Conservation (phyloP, 139 green algal species). For the Ulvella scutata region DNA sequence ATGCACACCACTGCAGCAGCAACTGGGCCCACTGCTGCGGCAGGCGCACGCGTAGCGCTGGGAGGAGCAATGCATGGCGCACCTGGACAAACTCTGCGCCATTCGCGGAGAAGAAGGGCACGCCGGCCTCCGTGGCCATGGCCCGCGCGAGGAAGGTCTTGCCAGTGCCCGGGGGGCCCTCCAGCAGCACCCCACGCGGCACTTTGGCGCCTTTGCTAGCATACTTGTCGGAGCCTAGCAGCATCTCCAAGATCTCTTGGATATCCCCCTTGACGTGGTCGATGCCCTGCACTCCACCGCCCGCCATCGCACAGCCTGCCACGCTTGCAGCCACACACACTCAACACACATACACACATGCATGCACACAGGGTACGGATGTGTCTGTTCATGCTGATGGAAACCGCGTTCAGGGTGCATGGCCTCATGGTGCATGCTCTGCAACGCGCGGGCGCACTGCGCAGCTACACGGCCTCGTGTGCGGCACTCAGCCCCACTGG, state of each 20-base stretch:
- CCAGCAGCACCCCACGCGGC: slow-evolving; percentile 15
- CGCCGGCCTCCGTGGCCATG: slow-evolving; percentile 44
- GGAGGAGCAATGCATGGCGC: background rate
- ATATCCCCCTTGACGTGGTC: slow-evolving; percentile 46
- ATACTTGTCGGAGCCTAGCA: slow-evolving; percentile 31
- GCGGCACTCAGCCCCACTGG: background rate
- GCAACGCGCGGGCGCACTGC: too few relatives aligned
- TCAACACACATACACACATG: too few relatives aligned
- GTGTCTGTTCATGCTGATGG: too few relatives aligned
- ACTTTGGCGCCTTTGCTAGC: slow-evolving; percentile 24
- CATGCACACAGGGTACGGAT: too few relatives aligned
- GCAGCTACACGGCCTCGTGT: too few relatives aligned
- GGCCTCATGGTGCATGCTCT: too few relatives aligned
- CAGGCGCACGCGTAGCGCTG: background rate
- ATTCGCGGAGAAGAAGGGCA: slow-evolving; percentile 53
- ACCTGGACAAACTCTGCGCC: slow-evolving; percentile 70
- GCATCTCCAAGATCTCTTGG: slow-evolving; percentile 37
- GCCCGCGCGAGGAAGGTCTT: slow-evolving; percentile 21
- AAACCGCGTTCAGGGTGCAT: too few relatives aligned
- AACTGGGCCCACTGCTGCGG: background rate
- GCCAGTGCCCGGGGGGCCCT: slow-evolving; percentile 19
- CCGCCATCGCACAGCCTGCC: too few relatives aligned
- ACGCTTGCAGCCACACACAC: too few relatives aligned
- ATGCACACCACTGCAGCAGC: background rate
- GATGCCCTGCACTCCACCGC: slow-evolving; percentile 24